Base-by-base conservation (phyloP, 164 flowering plant species). In the Vitis amurensis region DNA sequence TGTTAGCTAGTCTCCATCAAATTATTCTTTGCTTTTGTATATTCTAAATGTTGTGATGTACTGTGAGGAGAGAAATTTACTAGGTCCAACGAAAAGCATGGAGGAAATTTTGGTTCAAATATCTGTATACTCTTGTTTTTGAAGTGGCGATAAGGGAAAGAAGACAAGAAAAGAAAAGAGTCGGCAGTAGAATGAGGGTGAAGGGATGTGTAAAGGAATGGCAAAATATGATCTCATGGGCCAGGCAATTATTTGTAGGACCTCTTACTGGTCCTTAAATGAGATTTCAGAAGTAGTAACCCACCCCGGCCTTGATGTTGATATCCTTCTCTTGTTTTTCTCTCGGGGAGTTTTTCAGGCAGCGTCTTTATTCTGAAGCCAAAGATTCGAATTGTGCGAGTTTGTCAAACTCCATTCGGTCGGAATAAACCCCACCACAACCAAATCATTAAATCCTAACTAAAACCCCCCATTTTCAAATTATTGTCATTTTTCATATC, bases 361-460 rank as follows among this genome's bases (percentile, higher is more conserved):
- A 13, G 17, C 61, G 63, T 63, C 63, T 49, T 50, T 31, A 15
- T 62, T 66, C 7, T 30, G 50, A 31, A 55, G 53, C 61, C 63
- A 37, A 37, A 68, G 63, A 70, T 75, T 75, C 70, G 61, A 66
- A 62, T 49, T 68, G 51, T 70, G 27, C 37, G 47, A 17, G 56
- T 13, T n/a, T 55, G 63, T 76, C 61, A 53, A 37, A 68, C 29
- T 69, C 73, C 55, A 69, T 58, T 63, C 72, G 80, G 77, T 77
- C 80, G 77, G 77, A 73, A 73, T 67, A 70, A 69, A 70, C 49
- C 77, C 74, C 68, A 58, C 71, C 80, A 73, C 56, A 61, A 15
- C 27, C 70, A 50, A 16, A 55, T 61, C 71, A 55, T 57, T 56
- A 66, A 66, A 50, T 17, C 71, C 44, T 27, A 1, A 10, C 15